Evolutionary conservation across 176 grass and related monocot genomes (phyloP).

Genomic region (Puya raimondii): DNA sequence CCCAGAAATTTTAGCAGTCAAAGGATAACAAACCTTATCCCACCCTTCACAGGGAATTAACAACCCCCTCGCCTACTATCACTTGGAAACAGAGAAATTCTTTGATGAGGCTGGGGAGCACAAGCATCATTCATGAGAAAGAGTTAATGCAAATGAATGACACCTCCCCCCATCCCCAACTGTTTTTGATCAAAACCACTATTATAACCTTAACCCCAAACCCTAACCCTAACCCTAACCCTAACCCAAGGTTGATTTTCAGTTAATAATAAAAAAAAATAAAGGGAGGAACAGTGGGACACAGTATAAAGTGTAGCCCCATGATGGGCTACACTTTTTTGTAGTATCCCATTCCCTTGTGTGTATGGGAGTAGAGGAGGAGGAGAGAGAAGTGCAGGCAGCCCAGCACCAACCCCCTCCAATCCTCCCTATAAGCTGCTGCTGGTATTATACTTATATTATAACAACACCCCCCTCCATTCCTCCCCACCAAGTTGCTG

Average conservation of each 20-base stretch:
- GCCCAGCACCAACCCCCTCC: neutral
- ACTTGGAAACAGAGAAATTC: neutral
- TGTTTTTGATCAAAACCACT: neutral
- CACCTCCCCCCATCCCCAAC: neutral
- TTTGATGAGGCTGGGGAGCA: neutral
- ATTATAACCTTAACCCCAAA: slow-evolving; percentile 20
- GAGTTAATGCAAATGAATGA: neutral
- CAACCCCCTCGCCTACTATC: neutral
- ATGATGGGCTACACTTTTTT: slow-evolving; percentile 29
- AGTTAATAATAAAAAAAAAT: neutral
- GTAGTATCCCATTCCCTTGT: neutral
- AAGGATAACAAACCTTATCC: neutral
- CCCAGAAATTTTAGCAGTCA: neutral
- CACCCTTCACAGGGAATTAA: neutral
- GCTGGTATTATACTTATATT: neutral
- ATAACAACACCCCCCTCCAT: neutral
- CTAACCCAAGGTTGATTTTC: neutral
- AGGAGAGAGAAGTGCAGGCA: neutral
- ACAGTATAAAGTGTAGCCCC: neutral
- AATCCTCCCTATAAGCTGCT: neutral
- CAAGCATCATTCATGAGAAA: neutral
- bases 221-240: slow-evolving; percentile 11
- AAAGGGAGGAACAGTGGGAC: neutral
- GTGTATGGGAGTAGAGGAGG: neutral
- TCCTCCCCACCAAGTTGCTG: neutral